A percentile compares a stretch with the other conserved stretches of the same genome.
These are phyloP conservation scores for Sporothrix euskadiensis DNA, from an alignment of 2,329 filamentous ascomycete species.

Conservation along the genomic window DNA sequence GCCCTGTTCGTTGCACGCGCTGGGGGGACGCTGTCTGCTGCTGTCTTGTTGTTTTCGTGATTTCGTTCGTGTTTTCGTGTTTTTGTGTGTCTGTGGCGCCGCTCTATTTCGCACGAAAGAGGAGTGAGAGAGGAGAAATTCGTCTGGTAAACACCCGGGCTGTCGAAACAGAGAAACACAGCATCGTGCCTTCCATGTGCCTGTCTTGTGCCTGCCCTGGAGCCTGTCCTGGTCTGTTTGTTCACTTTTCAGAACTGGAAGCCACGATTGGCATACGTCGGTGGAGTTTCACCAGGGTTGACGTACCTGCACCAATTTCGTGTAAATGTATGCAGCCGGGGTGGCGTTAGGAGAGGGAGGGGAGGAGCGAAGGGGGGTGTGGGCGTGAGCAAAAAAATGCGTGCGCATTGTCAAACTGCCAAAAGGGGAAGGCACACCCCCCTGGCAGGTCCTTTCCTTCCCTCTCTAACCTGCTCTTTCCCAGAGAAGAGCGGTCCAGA, in stretches of 20 bases:
- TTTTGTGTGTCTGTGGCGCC: slow-evolving; percentile 11
- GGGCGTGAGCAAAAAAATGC: background rate
- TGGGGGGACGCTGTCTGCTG: background rate
- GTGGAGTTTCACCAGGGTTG: slow-evolving; percentile 22
- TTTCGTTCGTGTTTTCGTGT: background rate
- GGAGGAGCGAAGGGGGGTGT: background rate
- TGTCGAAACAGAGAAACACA: background rate
- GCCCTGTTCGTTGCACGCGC: background rate
- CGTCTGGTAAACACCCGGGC: background rate
- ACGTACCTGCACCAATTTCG: slow-evolving; percentile 16
- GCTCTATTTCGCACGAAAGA: slow-evolving; percentile 1
- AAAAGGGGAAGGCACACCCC: slow-evolving; percentile 21
- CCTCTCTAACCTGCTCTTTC: slow-evolving; percentile 22
- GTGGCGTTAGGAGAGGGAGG: background rate
- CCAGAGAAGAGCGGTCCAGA: slow-evolving; percentile 1
- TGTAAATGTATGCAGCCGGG: slow-evolving; percentile 10
- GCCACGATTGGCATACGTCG: slow-evolving; percentile 21
- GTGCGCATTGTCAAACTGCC: slow-evolving; percentile 20
- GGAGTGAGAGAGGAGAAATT: background rate
- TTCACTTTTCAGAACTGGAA: slow-evolving; percentile 5
- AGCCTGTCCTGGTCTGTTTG: background rate
- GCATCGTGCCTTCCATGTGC: slow-evolving; percentile 9
- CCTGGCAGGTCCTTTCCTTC: slow-evolving; percentile 12
- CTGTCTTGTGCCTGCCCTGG: background rate
- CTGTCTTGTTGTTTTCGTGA: background rate